phyloP scores from a whole-genome alignment of 208 protist species.

The Herpetomonas samuelpessoai region DNA sequence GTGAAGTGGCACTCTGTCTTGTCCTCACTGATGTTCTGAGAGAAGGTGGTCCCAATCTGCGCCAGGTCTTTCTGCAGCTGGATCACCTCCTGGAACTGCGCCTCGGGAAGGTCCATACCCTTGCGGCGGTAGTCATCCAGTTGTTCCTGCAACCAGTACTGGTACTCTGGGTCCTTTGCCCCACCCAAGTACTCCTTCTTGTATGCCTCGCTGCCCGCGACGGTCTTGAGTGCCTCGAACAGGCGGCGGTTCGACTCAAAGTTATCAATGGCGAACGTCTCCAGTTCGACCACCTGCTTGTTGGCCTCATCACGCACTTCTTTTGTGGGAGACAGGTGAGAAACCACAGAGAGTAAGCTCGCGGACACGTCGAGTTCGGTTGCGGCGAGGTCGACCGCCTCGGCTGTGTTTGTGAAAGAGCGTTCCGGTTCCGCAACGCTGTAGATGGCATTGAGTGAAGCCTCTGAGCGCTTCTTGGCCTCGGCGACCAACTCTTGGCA shows the following conservation, averaged over 20 bases:
- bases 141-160: conserved; percentile 70
- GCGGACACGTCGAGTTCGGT: conserved; percentile 51
- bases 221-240: conserved; percentile 57
- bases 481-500: conserved; percentile 39
- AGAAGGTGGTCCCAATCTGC: conserved; percentile 61
- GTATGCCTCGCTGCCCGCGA: conserved; percentile 29
- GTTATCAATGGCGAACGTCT: conserved; percentile 64
- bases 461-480: conserved; percentile 47
- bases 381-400: conserved; percentile 45
- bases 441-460: conserved; percentile 47
- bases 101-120: conserved; percentile 70
- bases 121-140: conserved; percentile 57
- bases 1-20: conserved; percentile 49
- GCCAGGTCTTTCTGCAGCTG: conserved; percentile 68
- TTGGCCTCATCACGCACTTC: conserved; percentile 64
- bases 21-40: conserved; percentile 81
- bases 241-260: conserved; percentile 64
- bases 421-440: conserved; percentile 14
- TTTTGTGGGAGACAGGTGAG: conserved; percentile 47
- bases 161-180: conserved; percentile 38
- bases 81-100: conserved; percentile 53
- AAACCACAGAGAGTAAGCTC: conserved; percentile 62
- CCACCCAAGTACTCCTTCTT: conserved; percentile 31
- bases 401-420: conserved; percentile 62
- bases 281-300: conserved; percentile 55